Evolutionary conservation across 2,329 filamentous ascomycete genomes (phyloP).

Genomic region (Myriosclerotinia duriaeana): DNA sequence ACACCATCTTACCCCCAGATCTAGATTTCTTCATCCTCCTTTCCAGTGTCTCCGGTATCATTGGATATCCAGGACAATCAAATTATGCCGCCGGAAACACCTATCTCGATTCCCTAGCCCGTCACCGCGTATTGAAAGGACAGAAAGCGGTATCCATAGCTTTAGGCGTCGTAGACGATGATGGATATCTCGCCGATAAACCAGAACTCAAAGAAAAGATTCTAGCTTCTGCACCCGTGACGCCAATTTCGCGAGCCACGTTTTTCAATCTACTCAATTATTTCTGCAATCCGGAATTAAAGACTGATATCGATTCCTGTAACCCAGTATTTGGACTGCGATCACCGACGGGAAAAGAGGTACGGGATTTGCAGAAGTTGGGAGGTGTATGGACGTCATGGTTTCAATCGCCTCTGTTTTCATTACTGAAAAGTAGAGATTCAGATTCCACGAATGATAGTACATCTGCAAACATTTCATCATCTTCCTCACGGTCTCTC

Average conservation of each 20-base stretch:
- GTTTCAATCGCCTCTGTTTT: not conserved
- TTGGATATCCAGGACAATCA: constrained; percentile 18
- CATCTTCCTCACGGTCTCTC: not conserved
- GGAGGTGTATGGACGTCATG: not conserved
- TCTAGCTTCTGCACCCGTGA: not conserved
- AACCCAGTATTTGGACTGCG: not conserved
- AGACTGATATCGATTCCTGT: not conserved
- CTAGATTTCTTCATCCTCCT: constrained; percentile 33
- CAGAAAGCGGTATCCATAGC: constrained; percentile 26
- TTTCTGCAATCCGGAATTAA: constrained; percentile 7
- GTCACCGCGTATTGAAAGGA: constrained; percentile 23
- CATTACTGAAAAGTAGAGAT: not conserved
- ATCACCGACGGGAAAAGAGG: not conserved
- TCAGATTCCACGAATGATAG: too few species aligned
- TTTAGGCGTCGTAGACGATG: constrained; percentile 25
- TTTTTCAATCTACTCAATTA: not conserved
- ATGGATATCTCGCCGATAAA: constrained; percentile 32
- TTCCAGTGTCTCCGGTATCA: constrained; percentile 40
- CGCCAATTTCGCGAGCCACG: not conserved
- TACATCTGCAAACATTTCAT: not conserved
- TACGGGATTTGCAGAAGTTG: not conserved
- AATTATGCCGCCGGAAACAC: constrained; percentile 38
- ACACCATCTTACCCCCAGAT: constrained; percentile 23
- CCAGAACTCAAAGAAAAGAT: constrained; percentile 23
- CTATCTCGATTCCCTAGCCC: constrained; percentile 33